Evolutionary conservation across 169 alveolate genomes (phyloP).

Genomic region (Babesia bovis): DNA sequence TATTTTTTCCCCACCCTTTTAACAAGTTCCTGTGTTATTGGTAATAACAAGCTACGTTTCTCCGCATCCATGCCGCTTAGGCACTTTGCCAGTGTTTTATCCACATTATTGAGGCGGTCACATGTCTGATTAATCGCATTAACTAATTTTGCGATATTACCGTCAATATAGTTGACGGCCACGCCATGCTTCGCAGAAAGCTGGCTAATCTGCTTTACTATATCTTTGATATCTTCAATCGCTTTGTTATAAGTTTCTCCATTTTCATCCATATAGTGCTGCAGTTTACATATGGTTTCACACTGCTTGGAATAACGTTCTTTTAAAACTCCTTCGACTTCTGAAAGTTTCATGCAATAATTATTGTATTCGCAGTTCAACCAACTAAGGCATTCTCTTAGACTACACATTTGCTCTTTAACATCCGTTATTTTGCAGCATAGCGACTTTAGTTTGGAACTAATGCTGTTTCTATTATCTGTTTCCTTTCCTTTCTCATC

Average conservation of each 20-base stretch:
- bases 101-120: neutral
- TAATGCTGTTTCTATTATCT: too few relatives aligned
- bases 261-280: constrained; percentile 5
- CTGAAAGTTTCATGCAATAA: neutral
- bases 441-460: too few relatives aligned
- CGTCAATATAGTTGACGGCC: neutral
- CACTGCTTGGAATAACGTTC: neutral
- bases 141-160: neutral
- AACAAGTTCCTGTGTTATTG: neutral
- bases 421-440: neutral
- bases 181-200: neutral
- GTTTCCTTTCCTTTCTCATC: too few relatives aligned
- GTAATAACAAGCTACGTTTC: neutral
- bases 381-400: neutral
- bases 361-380: neutral
- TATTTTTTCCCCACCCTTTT: too few relatives aligned
- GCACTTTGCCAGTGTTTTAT: neutral
- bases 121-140: neutral
- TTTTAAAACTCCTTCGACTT: neutral
- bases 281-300: neutral
- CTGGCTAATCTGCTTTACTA: neutral
- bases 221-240: neutral
- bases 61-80: constrained; percentile 10
- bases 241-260: neutral
- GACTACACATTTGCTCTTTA: neutral